Base-by-base conservation (phyloP, 2,329 filamentous ascomycete species). In the Tetracladium maxilliforme region DNA sequence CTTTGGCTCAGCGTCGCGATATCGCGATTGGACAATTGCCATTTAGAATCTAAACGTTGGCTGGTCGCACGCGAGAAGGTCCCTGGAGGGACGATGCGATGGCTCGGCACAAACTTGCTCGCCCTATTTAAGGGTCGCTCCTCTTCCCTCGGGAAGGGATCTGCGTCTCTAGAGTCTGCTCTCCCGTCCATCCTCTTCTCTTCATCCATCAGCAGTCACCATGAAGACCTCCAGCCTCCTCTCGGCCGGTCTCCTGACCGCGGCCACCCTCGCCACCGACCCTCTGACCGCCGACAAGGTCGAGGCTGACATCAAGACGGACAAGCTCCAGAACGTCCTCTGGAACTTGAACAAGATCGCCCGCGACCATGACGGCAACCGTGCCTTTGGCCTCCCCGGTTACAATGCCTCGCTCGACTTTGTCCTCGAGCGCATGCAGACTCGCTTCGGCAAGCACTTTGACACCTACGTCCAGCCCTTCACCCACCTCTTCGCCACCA, bases 361-460 rank as follows among this genome's bases (percentile, higher is more conserved):
- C 9, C 46, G 45, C 16, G 50, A 56, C 25, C 63, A 73, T 36
- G 64, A 62, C 19, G 67, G 66, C 10, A 71, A 70, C 43, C 56
- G 68, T 25, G 68, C 68, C 5, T 71, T 69, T 30, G 68, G 69
- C 10, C 48, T 63, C 7, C 63, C 65, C 2, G 69, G 69, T 10
- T 73, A 61, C 51, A 55, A 58, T 25, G 67, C 64, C 3, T 71
- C 66, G 1, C 44, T 64, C 11, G 63, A 73, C 35, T 72, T 62
- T 37, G 47, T 73, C 29, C 49, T 66, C 5, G 56, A 58, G 26
- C 57, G 59, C 9, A 42, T 49, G 9, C 34, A 45, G 30, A 48
- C 35, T 16, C 47, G 50, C 13, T 54, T 57, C 31, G 40, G 40
- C 27, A 45, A 52, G 24, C 39, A 57, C 23, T 46, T 61, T 22